Evolutionary conservation across 768 basidiomycete species (phyloP).

Genomic region (Coprinopsis marcescibilis): DNA sequence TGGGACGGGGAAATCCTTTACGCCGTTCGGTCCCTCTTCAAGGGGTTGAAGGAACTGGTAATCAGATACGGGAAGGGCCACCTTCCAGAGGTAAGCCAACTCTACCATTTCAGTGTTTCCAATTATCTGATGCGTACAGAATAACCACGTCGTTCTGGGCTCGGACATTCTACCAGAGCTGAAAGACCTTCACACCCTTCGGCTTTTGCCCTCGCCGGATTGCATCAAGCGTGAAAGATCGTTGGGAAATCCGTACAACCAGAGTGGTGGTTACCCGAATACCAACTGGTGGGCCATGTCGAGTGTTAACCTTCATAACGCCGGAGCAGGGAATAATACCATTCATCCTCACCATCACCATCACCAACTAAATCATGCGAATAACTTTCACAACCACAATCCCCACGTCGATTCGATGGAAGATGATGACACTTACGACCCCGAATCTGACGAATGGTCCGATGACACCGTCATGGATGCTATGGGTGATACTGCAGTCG

Average conservation of each 20-base stretch:
- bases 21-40: conserved; percentile 22
- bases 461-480: too few species aligned
- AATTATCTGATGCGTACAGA: conserved; percentile 13
- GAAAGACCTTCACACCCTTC: conserved; percentile 19
- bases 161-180: conserved; percentile 23
- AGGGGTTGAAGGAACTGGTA: conserved; percentile 14
- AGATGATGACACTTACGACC: not conserved
- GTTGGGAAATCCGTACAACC: not conserved
- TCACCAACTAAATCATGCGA: not conserved
- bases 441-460: too few species aligned
- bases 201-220: conserved; percentile 10
- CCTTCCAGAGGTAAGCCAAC: conserved; percentile 19
- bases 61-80: conserved; percentile 20
- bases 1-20: conserved; percentile 29
- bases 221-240: conserved; percentile 9
- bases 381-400: not conserved
- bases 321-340: not conserved
- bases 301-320: not conserved
- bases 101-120: not conserved
- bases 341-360: not conserved
- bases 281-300: conserved; percentile 2
- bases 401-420: not conserved
- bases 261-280: not conserved
- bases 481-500: too few species aligned
- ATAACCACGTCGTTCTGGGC: conserved; percentile 25